These are phyloP conservation scores for Graphilbum sp. DNA, from an alignment of 2,329 filamentous ascomycete genomes.

Conservation along the genomic window DNA sequence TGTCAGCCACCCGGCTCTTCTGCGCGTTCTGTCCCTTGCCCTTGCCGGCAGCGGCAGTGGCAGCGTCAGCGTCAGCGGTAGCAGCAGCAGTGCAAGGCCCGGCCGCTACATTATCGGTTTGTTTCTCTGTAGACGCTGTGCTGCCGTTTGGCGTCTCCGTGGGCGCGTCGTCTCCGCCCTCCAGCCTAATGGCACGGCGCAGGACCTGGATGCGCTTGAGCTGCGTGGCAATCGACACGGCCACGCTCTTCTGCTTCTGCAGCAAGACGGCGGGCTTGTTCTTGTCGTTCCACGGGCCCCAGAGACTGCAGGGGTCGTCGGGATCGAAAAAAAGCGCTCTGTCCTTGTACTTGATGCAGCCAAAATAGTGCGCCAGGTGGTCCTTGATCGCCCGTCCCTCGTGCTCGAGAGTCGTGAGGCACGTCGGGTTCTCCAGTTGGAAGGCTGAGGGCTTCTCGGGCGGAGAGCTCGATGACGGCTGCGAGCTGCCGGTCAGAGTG, in stretches of 20 bases:
- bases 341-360: neutral
- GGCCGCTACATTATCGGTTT: too few relatives aligned
- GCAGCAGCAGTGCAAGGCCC: too few relatives aligned
- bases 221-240: neutral
- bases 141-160: too few relatives aligned
- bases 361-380: conserved; percentile 2
- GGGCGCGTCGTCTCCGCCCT: neutral
- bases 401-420: neutral
- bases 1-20: too few relatives aligned
- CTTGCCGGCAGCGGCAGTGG: too few relatives aligned
- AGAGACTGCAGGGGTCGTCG: neutral
- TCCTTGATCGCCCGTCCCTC: neutral
- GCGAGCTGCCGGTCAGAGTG: too few relatives aligned
- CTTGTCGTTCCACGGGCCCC: neutral
- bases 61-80: too few relatives aligned
- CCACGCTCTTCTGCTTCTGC: neutral
- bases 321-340: neutral
- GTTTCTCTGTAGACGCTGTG: too few relatives aligned
- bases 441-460: too few relatives aligned
- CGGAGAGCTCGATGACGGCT: too few relatives aligned
- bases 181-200: neutral
- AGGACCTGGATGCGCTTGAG: conserved; percentile 2
- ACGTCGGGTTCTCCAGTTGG: neutral
- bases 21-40: too few relatives aligned
- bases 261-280: neutral